Evolutionary conservation across 345 rosid species (phyloP).

Genomic region (Trapa incisa): DNA sequence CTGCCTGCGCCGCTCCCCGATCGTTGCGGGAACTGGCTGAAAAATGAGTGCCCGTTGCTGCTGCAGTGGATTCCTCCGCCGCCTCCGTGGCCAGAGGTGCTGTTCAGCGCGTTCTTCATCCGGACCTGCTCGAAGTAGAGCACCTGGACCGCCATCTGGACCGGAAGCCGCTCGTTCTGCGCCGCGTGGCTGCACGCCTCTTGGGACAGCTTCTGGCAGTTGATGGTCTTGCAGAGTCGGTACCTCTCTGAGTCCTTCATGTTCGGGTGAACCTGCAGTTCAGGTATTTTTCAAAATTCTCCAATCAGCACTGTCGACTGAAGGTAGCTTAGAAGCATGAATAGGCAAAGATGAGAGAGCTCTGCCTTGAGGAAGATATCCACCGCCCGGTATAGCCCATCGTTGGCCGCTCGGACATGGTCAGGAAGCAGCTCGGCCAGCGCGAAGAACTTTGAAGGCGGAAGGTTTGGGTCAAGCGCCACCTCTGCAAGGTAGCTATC

Average conservation of each 20-base stretch:
- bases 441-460: conserved; percentile 64
- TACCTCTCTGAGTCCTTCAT: conserved; percentile 78
- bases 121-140: conserved; percentile 84
- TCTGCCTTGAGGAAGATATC: conserved; percentile 79
- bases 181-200: conserved; percentile 99
- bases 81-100: conserved; percentile 15
- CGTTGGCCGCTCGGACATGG: conserved; percentile 70
- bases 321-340: neutral
- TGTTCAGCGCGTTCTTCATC: conserved; percentile 79
- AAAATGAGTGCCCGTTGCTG: conserved; percentile 40
- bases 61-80: conserved; percentile 10
- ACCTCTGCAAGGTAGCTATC: conserved; percentile 85
- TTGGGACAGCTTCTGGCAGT: conserved; percentile 84
- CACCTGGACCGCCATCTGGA: conserved; percentile 91
- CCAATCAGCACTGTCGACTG: too few relatives aligned
- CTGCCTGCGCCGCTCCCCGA: conserved; percentile 71
- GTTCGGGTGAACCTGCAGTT: conserved; percentile 64
- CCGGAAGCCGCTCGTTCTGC: conserved; percentile 85
- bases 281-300: too few relatives aligned
- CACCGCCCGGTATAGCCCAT: conserved; percentile 79
- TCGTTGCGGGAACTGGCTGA: conserved; percentile 77
- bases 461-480: conserved; percentile 64
- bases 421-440: conserved; percentile 83
- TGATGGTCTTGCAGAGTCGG: conserved; percentile 78
- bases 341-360: neutral